Evolutionary conservation across 177 flowering plant species (phyloP).

Genomic region (Vitis hybrid): DNA sequence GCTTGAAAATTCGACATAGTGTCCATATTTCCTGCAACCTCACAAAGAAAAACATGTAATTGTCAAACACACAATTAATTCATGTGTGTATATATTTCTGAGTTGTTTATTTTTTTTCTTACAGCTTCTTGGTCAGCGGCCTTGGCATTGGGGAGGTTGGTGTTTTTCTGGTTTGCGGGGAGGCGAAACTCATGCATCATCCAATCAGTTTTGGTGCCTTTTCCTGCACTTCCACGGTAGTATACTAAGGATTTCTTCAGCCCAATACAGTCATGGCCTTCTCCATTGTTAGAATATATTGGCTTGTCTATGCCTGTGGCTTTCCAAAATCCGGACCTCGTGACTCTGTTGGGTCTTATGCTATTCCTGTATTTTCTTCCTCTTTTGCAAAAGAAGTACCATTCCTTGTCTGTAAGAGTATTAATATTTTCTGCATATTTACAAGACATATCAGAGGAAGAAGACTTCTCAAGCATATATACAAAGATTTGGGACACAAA

Average conservation of each 20-base stretch:
- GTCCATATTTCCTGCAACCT: conserved; percentile 57
- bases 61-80: too few relatives aligned
- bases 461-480: too few relatives aligned
- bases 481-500: too few relatives aligned
- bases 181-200: conserved; percentile 53
- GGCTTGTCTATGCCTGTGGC: conserved; percentile 51
- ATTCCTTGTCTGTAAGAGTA: conserved; percentile 21
- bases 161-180: conserved; percentile 7
- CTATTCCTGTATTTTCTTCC: conserved; percentile 46
- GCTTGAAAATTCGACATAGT: conserved; percentile 43
- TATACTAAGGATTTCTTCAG: conserved; percentile 44
- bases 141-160: not conserved
- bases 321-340: conserved; percentile 49
- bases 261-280: conserved; percentile 27
- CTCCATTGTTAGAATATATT: conserved; percentile 9
- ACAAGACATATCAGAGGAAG: too few relatives aligned
- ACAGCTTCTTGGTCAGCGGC: conserved; percentile 25
- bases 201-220: conserved; percentile 50
- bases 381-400: conserved; percentile 42
- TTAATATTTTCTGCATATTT: too few relatives aligned
- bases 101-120: conserved; percentile 1
- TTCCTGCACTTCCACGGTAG: conserved; percentile 42
- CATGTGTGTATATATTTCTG: too few relatives aligned
- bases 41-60: not conserved
- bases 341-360: conserved; percentile 41